Conservation (phyloP, 73 alveolate genomes). For the Paramecium bursaria region DNA sequence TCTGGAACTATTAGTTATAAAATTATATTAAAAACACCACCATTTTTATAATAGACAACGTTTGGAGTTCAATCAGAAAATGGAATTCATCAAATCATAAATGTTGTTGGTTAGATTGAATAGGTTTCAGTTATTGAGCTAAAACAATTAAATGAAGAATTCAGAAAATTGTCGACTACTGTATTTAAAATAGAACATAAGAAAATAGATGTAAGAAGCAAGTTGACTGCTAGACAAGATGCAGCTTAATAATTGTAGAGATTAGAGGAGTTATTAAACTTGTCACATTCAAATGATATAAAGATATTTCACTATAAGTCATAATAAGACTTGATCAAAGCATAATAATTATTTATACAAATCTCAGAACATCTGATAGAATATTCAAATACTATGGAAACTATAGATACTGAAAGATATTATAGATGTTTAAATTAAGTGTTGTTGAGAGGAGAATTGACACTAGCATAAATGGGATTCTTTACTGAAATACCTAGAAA, state of each 20-base stretch:
- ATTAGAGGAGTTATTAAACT: conserved; percentile 16
- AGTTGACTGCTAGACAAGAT: conserved; percentile 12
- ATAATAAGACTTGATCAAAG: conserved; percentile 36
- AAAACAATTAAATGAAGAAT: background rate
- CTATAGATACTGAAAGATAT: background rate
- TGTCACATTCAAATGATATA: background rate
- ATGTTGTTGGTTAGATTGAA: conserved; percentile 29
- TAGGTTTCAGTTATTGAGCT: background rate
- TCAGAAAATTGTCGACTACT: conserved; percentile 9
- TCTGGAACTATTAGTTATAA: conserved; percentile 2
- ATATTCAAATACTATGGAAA: background rate
- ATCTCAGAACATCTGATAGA: conserved; percentile 10
- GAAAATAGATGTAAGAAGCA: background rate
- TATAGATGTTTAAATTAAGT: conserved; percentile 19
- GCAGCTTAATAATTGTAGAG: background rate
- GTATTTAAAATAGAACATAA: conserved; percentile 45
- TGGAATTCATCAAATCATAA: background rate
- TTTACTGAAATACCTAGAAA: conserved; percentile 18
- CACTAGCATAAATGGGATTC: conserved; percentile 31
- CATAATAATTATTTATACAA: conserved; percentile 16
- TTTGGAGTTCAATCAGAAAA: conserved; percentile 43
- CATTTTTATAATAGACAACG: conserved; percentile 34
- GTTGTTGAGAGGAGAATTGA: conserved; percentile 35
- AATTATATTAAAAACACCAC: conserved; percentile 12
- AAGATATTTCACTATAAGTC: conserved; percentile 25